phyloP scores from a whole-genome alignment of 2,329 filamentous ascomycete species.

The Neonectria magnoliae region DNA sequence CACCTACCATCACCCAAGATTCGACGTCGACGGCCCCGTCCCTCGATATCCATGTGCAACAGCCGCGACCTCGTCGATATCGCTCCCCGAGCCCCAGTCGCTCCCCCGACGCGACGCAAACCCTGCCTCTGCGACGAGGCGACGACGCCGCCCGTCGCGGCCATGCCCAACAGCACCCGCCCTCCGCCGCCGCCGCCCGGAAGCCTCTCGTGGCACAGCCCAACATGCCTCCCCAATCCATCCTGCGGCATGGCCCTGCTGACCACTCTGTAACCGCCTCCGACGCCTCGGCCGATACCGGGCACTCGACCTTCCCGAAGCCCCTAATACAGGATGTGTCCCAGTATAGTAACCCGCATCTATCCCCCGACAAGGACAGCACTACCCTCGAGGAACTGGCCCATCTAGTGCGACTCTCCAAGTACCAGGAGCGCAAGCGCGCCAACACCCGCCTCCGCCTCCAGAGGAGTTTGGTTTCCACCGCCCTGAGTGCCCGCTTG shows the following conservation, averaged over 20 bases:
- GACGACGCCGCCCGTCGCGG: conserved; percentile 55
- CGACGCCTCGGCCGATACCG: conserved; percentile 53
- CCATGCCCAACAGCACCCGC: conserved; percentile 49
- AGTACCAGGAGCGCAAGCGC: conserved; percentile 84
- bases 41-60: conserved; percentile 61
- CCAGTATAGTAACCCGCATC: conserved; percentile 70
- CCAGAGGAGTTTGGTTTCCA: conserved; percentile 78
- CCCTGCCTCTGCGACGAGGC: conserved; percentile 55
- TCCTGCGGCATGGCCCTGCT: conserved; percentile 42
- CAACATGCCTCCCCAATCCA: conserved; percentile 43
- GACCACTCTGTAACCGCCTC: conserved; percentile 43
- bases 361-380: conserved; percentile 69
- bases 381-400: conserved; percentile 81
- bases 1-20: conserved; percentile 45
- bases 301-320: conserved; percentile 54
- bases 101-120: conserved; percentile 56
- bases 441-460: conserved; percentile 77
- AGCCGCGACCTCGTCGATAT: conserved; percentile 60
- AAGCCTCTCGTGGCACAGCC: conserved; percentile 63
- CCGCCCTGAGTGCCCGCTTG: conserved; percentile 78
- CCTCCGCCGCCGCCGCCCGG: conserved; percentile 50
- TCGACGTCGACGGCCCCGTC: conserved; percentile 67
- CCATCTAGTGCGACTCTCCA: conserved; percentile 79
- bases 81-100: conserved; percentile 66
- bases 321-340: conserved; percentile 74